These are phyloP conservation scores for Vigna reflexopilosa DNA, from an alignment of 306 rosid genomes.

Conservation along the genomic window DNA sequence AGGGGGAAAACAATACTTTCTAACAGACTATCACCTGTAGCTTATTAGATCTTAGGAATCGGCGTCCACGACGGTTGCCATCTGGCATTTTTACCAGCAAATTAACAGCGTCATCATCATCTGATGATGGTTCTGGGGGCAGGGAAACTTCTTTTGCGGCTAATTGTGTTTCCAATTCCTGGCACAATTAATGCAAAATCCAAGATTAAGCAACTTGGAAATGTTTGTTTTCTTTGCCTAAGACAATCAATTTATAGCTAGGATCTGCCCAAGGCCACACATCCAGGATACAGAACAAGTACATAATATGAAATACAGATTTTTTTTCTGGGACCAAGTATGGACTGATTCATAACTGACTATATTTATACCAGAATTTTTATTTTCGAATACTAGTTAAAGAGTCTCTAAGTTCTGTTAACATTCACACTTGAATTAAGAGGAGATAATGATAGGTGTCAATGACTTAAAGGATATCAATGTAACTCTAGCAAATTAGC, in stretches of 20 bases:
- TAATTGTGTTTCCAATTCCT: slow-evolving; percentile 86
- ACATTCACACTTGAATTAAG: neutral
- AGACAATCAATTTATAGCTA: neutral
- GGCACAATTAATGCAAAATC: slow-evolving; percentile 44
- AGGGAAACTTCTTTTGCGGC: slow-evolving; percentile 82
- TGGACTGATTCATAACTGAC: neutral
- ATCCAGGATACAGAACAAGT: neutral
- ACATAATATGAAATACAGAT: neutral
- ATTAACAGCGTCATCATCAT: slow-evolving; percentile 78
- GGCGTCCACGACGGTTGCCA: slow-evolving; percentile 94
- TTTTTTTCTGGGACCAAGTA: neutral
- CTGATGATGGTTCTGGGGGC: slow-evolving; percentile 79
- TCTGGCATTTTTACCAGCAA: slow-evolving; percentile 92
- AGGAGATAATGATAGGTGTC: neutral
- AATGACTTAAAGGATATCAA: neutral
- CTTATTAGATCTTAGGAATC: slow-evolving; percentile 82
- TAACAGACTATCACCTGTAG: slow-evolving; percentile 68
- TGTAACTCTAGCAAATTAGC: neutral
- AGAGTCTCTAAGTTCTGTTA: neutral
- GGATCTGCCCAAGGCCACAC: slow-evolving; percentile 25
- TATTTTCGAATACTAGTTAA: neutral
- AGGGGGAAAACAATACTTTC: neutral
- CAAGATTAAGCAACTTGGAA: slow-evolving; percentile 40
- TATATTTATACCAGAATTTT: neutral
- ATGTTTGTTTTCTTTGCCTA: neutral